Base-by-base conservation (phyloP, 2,329 filamentous ascomycete genomes). In the Beauveria pseudobassiana region DNA sequence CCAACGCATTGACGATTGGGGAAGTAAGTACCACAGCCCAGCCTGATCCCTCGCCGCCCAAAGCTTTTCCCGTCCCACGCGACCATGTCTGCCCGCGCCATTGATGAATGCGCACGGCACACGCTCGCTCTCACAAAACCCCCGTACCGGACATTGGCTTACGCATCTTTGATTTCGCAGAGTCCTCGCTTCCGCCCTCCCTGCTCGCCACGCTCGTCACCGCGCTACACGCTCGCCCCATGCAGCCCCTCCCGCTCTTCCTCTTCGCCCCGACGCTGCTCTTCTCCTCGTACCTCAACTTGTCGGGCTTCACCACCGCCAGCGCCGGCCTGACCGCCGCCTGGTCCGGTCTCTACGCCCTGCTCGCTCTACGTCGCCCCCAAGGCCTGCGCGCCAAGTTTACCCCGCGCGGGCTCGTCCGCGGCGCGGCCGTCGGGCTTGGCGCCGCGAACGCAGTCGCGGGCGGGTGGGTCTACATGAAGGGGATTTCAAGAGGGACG, bases 281-380 rank as follows among this genome's bases (percentile, higher is more conserved):
- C 61, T 83, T 85, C 72, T 76, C 78, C 59, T 80, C 78, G 69
- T 86, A 86, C 73, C 78, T 84, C 68, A 84, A 84, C 70, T 77
- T 86, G 7, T 81, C 82, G 22, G 83, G 83, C 63, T 84, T 81
- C 74, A 79, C 78, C 64, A 82, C 80, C 57, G 82, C 83, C 69
- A 78, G 77, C 62, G 83, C 82, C 2, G 83, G 82, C 56, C 73
- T 85, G 62, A 77, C 80, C 0, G 80, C 80, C 58, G 82, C 83
- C 18, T 82, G 81, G 74, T 83, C 80, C 50, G 83, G 82, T 34
- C 75, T 85, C 18, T 86, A 86, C 70, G 78, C 80, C 4, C 72
- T 86, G 43, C 73, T 85, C 55, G 82, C 83, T 1, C 70, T 83
- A 63, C 79, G 83, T 3, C 72, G 78, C 49, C 73, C 80, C 22